Percentiles rank a stretch among this genome's conserved stretches.
Conservation (phyloP, 2,329 filamentous ascomycete genomes). For the Aspergillus vadensis region DNA sequence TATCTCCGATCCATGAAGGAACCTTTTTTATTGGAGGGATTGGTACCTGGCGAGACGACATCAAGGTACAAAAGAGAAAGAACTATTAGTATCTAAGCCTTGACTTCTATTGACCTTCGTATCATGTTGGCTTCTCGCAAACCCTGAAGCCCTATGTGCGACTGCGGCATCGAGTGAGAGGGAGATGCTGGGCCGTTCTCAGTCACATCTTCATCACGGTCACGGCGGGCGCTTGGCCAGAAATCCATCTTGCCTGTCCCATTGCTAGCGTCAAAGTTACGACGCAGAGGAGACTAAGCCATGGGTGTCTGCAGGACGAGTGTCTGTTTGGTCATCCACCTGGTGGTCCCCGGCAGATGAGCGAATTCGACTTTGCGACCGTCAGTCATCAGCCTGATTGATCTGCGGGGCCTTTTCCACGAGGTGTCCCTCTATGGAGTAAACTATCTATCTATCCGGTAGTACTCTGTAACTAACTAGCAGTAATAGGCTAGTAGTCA, state of each 20-base stretch:
- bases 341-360: background rate
- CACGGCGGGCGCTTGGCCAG: slow-evolving; percentile 5
- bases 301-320: slow-evolving; percentile 2
- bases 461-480: no score
- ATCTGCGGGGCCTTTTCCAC: background rate
- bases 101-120: no score
- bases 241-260: slow-evolving; percentile 2
- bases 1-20: background rate
- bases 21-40: background rate
- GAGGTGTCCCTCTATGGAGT: background rate
- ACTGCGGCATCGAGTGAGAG: background rate
- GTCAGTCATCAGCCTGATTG: background rate
- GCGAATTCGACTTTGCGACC: background rate
- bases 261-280: background rate
- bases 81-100: no score
- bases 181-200: background rate
- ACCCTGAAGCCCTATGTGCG: background rate
- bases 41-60: background rate
- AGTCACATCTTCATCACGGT: slow-evolving; percentile 5
- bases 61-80: no score
- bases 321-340: background rate
- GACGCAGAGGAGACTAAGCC: background rate
- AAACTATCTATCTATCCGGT: no score
- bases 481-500: no score
- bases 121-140: no score